A percentile compares a stretch with the other conserved stretches of the same genome.
Conservation (phyloP, 805 yeast genomes). For the Komagataella ulmi region DNA sequence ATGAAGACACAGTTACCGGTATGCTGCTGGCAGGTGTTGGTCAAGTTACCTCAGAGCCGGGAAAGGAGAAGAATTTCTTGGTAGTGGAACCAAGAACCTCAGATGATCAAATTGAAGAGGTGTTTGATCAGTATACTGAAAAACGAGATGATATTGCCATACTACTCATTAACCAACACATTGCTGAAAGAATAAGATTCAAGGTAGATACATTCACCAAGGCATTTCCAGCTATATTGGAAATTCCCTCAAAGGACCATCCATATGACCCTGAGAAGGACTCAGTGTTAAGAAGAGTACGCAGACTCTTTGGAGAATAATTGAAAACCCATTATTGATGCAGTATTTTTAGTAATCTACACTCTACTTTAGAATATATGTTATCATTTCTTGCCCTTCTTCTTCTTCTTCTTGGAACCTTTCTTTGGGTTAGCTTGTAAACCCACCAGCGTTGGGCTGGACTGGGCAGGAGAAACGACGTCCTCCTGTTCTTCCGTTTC, state of each 20-base stretch:
- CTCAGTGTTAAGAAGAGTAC: conserved; percentile 84
- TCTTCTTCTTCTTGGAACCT: conserved; percentile 21
- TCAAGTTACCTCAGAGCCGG: conserved; percentile 53
- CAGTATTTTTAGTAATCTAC: not conserved
- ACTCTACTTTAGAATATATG: not conserved
- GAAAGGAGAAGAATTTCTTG: conserved; percentile 64
- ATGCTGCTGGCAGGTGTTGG: conserved; percentile 92
- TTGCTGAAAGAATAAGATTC: conserved; percentile 82
- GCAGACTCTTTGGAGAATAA: conserved; percentile 88
- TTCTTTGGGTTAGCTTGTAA: conserved; percentile 6
- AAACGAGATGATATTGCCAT: conserved; percentile 86
- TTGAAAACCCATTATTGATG: conserved; percentile 1
- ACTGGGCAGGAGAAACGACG: not conserved
- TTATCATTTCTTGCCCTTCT: conserved; percentile 19
- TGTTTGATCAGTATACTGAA: conserved; percentile 63
- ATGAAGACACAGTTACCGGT: conserved; percentile 96
- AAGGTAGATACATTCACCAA: conserved; percentile 72
- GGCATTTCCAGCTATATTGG: conserved; percentile 93
- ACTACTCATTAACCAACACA: conserved; percentile 81
- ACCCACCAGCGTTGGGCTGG: not conserved
- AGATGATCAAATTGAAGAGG: conserved; percentile 59
- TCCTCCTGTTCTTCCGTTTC: conserved; percentile 3
- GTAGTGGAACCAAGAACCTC: conserved; percentile 71
- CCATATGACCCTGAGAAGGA: conserved; percentile 99
- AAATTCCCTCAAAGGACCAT: conserved; percentile 96